Base-by-base conservation (phyloP, 371 early-diverging fungal genomes). In the Zychaea mexicana region DNA sequence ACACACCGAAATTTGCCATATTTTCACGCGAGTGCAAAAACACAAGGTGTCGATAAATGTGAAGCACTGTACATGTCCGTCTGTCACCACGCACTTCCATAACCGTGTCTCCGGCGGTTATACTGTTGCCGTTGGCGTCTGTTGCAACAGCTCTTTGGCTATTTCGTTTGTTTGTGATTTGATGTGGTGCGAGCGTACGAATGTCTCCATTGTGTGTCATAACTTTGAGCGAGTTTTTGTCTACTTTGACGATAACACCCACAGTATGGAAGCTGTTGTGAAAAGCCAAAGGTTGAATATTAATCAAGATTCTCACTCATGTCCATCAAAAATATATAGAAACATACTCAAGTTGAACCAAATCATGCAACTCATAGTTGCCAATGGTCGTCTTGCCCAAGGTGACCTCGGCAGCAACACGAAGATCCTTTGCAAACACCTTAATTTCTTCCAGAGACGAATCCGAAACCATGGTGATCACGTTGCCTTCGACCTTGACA, bases 401-500 rank as follows among this genome's bases (percentile, higher is more conserved):
- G 24, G 77, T 73, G 5, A 82, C 77, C 54, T 85, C 82, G 32
- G 83, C 85, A 15, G 93, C 91, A 47, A 88, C 83, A 26, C 94
- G 85, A 65, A 98, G 72, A 78, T 97, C 96, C 68, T 93, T 94
- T 10, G 93, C 79, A 74, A 98, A 94, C 42, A 96, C 96, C 38
- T 88, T 74, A 46, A 84, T 81, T 82, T 96, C 91, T 49, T 89
- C 82, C 49, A 85, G 61, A 17, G 89, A 85, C 7, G 90, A 68
- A 73, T 96, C 96, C 2, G 94, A 90, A 13, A 96, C 72, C 33
- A 97, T 67, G 0, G 94, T 96, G 31, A 91, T 91, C 36, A 94
- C 86, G 17, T 86, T 89, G 22, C 89, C 92, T 33, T 85, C 78
- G 8, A 96, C 86, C 54, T 86, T 86, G 39, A 96, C 80, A 54